Conservation (phyloP, 2,329 filamentous ascomycete species). For the Monilinia fructigena region DNA sequence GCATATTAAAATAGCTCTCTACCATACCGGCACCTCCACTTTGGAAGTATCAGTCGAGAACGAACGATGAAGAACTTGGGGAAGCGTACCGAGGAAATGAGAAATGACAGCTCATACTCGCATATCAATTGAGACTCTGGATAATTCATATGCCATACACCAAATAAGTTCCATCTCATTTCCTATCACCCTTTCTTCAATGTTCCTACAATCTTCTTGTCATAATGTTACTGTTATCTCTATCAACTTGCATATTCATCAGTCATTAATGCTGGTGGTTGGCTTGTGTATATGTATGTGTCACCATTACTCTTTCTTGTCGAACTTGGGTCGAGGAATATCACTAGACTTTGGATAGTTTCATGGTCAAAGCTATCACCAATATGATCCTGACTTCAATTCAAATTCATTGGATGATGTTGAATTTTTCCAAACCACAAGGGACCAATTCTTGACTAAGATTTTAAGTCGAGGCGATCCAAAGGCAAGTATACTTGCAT, state of each 20-base stretch:
- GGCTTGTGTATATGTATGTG: background rate
- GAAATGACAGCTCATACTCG: constrained; percentile 13
- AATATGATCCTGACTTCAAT: background rate
- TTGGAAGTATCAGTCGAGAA: background rate
- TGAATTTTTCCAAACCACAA: background rate
- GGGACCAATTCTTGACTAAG: background rate
- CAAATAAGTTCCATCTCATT: background rate
- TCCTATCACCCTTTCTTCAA: constrained; percentile 9
- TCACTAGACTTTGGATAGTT: constrained; percentile 1
- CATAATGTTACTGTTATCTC: background rate
- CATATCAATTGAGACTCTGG: constrained; percentile 3
- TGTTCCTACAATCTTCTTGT: background rate
- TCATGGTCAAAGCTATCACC: background rate
- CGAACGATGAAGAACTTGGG: background rate
- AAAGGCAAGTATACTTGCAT: constrained; percentile 9
- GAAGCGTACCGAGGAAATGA: constrained; percentile 2
- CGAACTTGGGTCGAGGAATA: background rate
- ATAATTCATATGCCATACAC: background rate
- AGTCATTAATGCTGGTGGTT: background rate
- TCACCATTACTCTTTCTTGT: background rate
- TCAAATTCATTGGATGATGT: background rate
- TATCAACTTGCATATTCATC: background rate
- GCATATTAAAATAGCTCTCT: background rate
- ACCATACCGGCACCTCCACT: background rate
- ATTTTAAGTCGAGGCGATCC: background rate